Conservation (phyloP, 202 grass and related monocot species). For the Miscanthus sacchariflorus region DNA sequence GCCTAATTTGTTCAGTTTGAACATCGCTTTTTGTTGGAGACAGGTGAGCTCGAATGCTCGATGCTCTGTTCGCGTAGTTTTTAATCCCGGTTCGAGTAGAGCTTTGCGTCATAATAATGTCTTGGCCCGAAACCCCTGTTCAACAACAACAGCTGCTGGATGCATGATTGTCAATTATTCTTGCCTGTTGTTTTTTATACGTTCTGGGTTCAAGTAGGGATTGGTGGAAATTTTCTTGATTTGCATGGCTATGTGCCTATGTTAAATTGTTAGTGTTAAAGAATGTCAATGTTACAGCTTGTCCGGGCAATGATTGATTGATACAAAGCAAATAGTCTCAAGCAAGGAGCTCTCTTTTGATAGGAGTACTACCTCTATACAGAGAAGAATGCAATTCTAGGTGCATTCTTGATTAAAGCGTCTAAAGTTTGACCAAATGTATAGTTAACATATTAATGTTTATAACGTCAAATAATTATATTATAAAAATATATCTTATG, state of each 20-base stretch:
- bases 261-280: background rate
- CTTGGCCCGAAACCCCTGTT: constrained; percentile 37
- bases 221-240: background rate
- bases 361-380: background rate
- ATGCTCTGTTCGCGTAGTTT: background rate
- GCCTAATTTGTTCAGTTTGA: background rate
- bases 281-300: constrained; percentile 17
- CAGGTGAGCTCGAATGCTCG: constrained; percentile 7
- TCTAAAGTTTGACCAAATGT: too few species aligned
- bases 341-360: background rate
- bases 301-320: background rate
- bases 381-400: too few species aligned
- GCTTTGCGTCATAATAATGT: constrained; percentile 20
- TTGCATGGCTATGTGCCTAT: background rate
- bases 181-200: background rate
- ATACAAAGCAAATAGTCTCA: background rate
- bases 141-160: background rate
- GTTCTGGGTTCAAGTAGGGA: background rate
- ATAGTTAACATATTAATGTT: too few species aligned
- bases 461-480: too few species aligned
- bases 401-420: too few species aligned
- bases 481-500: too few species aligned
- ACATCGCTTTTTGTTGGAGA: background rate
- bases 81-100: constrained; percentile 30
- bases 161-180: constrained; percentile 22